Conservation (phyloP, 2,329 filamentous ascomycete genomes). For the Scytalidium sp. region DNA sequence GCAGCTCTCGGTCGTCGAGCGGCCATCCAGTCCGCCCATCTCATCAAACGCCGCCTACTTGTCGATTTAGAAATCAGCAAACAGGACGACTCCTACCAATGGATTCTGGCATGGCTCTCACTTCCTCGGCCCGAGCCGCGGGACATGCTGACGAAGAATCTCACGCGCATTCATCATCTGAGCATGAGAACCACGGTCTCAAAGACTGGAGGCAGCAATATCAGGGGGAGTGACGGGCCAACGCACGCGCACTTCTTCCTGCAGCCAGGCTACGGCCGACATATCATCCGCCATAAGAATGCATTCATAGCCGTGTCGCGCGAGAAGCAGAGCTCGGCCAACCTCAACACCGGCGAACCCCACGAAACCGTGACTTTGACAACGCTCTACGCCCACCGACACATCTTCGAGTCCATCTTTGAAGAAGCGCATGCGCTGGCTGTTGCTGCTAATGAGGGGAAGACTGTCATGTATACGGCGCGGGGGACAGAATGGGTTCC, state of each 20-base stretch:
- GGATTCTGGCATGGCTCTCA: slow-evolving; percentile 94
- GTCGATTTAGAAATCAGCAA: slow-evolving; percentile 95
- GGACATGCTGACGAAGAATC: slow-evolving; percentile 43
- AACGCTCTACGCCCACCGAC: slow-evolving; percentile 82
- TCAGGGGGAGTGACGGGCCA: slow-evolving; percentile 44
- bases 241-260: slow-evolving; percentile 79
- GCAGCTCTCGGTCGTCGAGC: slow-evolving; percentile 79
- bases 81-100: slow-evolving; percentile 88
- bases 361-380: slow-evolving; percentile 94
- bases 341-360: slow-evolving; percentile 78
- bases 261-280: slow-evolving; percentile 85
- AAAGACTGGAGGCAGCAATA: slow-evolving; percentile 53
- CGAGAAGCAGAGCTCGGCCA: slow-evolving; percentile 80
- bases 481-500: slow-evolving; percentile 81
- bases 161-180: slow-evolving; percentile 59
- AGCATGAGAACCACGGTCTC: slow-evolving; percentile 48
- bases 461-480: slow-evolving; percentile 87
- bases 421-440: slow-evolving; percentile 81
- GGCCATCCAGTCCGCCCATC: slow-evolving; percentile 65
- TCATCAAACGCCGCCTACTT: slow-evolving; percentile 80
- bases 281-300: slow-evolving; percentile 81
- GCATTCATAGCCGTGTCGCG: slow-evolving; percentile 86
- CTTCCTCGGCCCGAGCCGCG: slow-evolving; percentile 61
- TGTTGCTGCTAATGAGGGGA: slow-evolving; percentile 78
- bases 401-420: slow-evolving; percentile 89